phyloP scores from a whole-genome alignment of 208 protist genomes.

The Novymonas esmeraldas region DNA sequence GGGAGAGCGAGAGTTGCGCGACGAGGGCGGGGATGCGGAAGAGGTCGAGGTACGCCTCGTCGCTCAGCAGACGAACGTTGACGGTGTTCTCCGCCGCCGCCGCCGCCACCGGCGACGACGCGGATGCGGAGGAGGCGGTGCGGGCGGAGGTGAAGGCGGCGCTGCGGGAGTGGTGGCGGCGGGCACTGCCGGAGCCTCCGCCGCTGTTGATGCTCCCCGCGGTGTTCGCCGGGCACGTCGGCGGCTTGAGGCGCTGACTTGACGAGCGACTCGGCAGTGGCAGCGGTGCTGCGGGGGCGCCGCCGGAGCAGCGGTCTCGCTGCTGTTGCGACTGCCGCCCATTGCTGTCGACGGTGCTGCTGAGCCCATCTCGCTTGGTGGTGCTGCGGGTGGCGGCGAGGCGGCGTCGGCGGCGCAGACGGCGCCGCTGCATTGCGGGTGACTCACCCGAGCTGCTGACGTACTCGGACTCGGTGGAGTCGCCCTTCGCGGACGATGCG shows the following conservation, averaged over 20 bases:
- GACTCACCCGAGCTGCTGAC: not conserved
- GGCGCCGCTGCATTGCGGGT: not conserved
- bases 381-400: no score
- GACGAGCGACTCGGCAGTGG: not conserved
- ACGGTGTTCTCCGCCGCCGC: not conserved
- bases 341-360: not conserved
- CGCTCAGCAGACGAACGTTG: slow-evolving; percentile 30
- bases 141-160: slow-evolving; percentile 1
- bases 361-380: not conserved
- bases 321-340: not conserved
- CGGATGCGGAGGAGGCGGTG: no score
- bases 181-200: not conserved
- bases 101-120: not conserved
- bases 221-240: no score
- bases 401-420: no score
- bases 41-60: slow-evolving; percentile 63
- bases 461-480: not conserved
- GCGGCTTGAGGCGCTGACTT: not conserved
- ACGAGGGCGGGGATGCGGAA: slow-evolving; percentile 56
- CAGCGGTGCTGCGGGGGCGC: not conserved
- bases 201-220: no score
- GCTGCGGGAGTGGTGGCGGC: not conserved
- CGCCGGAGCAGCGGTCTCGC: not conserved
- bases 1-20: slow-evolving; percentile 46
- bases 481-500: not conserved